Evolutionary conservation across 148 eudicot genomes (phyloP), one percentile per base, ranked within the genome.

Genomic region (Salicornia ramosissima): DNA sequence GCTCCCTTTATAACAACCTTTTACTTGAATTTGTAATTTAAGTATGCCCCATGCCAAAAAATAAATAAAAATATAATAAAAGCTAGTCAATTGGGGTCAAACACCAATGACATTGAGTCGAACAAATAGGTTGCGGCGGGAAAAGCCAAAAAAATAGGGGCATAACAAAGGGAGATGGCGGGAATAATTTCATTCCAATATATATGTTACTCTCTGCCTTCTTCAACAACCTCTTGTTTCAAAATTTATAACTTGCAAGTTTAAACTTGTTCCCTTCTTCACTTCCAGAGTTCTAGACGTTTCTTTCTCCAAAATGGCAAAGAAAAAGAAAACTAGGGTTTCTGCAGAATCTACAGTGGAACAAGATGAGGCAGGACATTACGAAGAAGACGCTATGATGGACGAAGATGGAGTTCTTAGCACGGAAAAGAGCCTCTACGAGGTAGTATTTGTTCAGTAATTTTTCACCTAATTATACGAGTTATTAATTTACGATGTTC

Each of bases 271-370:
- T 67, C 53, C 72, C 56, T 61, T 59, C 46, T 67, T 13, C 18
- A 52, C 12, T 67, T 43, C 39, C 29, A 61, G 22, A 52, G 8
- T 67, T 43, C 39, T 26, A 61, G 22, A 78, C 72, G 52, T 30
- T 54, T 67, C 60, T 69, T 50, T 14, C 47, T 8, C 6, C 26
- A 25, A 33, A 66, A 88, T 90, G 93, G 91, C 84, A 68, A 86
- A 80, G 63, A 68, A 74, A 66, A 88, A 80, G 65, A 86, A 80
- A 60, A 26, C 86, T 78, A 79, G 80, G 88, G 88, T 82, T 85
- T 64, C 85, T 19, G 86, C 84, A 68, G 79, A 84, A 65, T 33
- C 64, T 10, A 51, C 63, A n/a, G 46, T 68, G 34, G 83, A 81
- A 11, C 67, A 71, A 22, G 79, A 56, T 9, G 83, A 78, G 10